Evolutionary conservation across 768 basidiomycete species (phyloP).

Genomic region (Lactifluus subvellereus): DNA sequence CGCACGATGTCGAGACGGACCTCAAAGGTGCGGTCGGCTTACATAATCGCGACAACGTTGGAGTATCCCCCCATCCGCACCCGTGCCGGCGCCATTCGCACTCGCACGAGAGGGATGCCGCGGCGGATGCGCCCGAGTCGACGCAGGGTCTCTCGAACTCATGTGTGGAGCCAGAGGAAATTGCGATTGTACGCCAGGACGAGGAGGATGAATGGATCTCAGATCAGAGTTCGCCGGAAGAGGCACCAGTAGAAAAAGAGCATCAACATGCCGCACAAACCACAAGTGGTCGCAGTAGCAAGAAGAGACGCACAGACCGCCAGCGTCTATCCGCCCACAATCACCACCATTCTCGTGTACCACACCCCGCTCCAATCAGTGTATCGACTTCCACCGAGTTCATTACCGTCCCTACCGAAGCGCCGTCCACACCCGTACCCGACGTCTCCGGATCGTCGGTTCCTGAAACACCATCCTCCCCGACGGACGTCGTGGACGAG

Average conservation of each 20-base stretch:
- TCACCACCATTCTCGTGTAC: neutral
- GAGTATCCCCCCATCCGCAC: neutral
- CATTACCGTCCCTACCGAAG: slow-evolving; percentile 9
- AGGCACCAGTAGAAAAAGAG: neutral
- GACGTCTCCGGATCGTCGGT: neutral
- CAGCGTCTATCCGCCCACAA: neutral
- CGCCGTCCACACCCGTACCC: slow-evolving; percentile 14
- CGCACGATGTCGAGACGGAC: slow-evolving; percentile 22
- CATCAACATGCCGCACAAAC: neutral
- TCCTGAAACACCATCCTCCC: neutral
- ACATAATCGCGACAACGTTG: neutral
- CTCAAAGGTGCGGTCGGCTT: slow-evolving; percentile 14
- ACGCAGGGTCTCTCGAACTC: neutral
- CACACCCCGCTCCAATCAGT: neutral
- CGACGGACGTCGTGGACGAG: slow-evolving; percentile 13
- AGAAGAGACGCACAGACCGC: neutral
- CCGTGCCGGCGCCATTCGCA: neutral
- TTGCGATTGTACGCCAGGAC: slow-evolving; percentile 28
- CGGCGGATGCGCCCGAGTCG: neutral
- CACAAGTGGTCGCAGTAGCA: slow-evolving; percentile 19
- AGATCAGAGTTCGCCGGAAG: slow-evolving; percentile 38
- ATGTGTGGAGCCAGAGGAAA: slow-evolving; percentile 15
- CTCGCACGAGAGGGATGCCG: neutral
- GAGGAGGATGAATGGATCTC: slow-evolving; percentile 63
- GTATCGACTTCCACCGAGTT: neutral